These are phyloP conservation scores for Phytophthora citrophthora DNA, from an alignment of 352 stramenopile species.

Conservation along the genomic window DNA sequence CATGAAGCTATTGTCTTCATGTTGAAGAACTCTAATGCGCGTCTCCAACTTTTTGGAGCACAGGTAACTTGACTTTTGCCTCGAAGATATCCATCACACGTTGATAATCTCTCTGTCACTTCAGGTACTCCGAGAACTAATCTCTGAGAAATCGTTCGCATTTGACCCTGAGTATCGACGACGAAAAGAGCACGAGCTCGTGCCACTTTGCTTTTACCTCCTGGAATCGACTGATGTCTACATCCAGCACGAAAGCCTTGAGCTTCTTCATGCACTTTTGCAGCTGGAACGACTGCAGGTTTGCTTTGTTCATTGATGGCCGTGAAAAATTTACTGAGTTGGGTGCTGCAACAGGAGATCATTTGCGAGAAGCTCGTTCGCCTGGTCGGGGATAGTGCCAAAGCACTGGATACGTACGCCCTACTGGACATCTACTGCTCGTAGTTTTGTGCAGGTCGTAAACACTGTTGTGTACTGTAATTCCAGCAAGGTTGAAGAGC, in stretches of 20 bases:
- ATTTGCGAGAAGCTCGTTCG: conserved; percentile 47
- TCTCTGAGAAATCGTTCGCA: conserved; percentile 60
- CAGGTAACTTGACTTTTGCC: conserved; percentile 35
- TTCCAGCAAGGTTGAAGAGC: conserved; percentile 41
- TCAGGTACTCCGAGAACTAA: conserved; percentile 62
- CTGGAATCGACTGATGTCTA: conserved; percentile 43
- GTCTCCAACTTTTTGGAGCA: conserved; percentile 57
- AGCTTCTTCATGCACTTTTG: conserved; percentile 61
- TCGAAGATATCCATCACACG: not conserved
- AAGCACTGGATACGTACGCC: conserved; percentile 45
- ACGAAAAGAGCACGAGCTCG: conserved; percentile 42
- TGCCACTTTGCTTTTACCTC: conserved; percentile 42
- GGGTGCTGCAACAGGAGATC: conserved; percentile 22
- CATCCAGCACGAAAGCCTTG: conserved; percentile 69
- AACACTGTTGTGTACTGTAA: not conserved
- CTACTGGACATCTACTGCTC: not conserved
- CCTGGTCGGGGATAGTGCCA: conserved; percentile 48
- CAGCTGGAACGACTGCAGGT: conserved; percentile 45
- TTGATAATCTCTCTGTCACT: not conserved
- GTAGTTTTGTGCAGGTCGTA: not conserved
- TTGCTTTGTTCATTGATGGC: not conserved
- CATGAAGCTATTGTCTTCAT: conserved; percentile 52
- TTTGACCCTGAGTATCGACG: conserved; percentile 45
- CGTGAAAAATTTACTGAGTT: not conserved
- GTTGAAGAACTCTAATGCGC: conserved; percentile 35